Evolutionary conservation across 2,329 filamentous ascomycete species (phyloP).

Genomic region (Colletotrichum abscissum): DNA sequence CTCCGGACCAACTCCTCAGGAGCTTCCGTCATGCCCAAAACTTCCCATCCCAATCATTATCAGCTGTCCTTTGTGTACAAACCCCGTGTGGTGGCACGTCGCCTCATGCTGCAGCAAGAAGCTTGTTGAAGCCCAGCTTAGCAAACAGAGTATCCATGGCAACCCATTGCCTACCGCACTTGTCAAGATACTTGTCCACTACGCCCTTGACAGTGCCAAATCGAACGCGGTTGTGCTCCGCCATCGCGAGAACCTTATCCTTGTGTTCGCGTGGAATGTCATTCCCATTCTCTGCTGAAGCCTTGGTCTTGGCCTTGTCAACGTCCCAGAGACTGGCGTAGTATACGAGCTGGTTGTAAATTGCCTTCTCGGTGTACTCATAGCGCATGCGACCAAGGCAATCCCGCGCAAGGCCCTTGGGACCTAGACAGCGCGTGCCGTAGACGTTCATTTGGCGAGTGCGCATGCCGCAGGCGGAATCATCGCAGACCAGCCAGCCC

Average conservation of each 20-base stretch:
- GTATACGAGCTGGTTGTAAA: constrained; percentile 96
- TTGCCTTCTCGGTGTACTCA: constrained; percentile 86
- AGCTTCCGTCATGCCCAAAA: background rate
- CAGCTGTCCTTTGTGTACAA: background rate
- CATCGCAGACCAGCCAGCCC: constrained; percentile 90
- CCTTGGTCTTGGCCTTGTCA: constrained; percentile 76
- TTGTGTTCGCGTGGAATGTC: constrained; percentile 63
- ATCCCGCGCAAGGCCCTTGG: constrained; percentile 83
- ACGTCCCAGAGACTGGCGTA: constrained; percentile 88
- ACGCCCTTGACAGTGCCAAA: constrained; percentile 82
- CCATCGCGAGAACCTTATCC: constrained; percentile 75
- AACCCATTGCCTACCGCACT: constrained; percentile 92
- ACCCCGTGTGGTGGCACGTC: background rate
- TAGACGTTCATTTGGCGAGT: constrained; percentile 95
- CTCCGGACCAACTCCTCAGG: background rate
- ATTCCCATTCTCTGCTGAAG: constrained; percentile 42
- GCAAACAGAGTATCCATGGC: constrained; percentile 91
- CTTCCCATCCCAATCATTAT: constrained; percentile 10
- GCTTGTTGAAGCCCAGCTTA: constrained; percentile 67
- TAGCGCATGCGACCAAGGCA: constrained; percentile 91
- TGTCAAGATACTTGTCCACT: constrained; percentile 86
- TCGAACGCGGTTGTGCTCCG: constrained; percentile 82
- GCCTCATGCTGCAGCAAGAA: constrained; percentile 5
- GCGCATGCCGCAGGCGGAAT: constrained; percentile 84
- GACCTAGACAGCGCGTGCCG: constrained; percentile 88